Base-by-base conservation (phyloP, 2,329 filamentous ascomycete genomes). In the Cladosporium cucumerinum region DNA sequence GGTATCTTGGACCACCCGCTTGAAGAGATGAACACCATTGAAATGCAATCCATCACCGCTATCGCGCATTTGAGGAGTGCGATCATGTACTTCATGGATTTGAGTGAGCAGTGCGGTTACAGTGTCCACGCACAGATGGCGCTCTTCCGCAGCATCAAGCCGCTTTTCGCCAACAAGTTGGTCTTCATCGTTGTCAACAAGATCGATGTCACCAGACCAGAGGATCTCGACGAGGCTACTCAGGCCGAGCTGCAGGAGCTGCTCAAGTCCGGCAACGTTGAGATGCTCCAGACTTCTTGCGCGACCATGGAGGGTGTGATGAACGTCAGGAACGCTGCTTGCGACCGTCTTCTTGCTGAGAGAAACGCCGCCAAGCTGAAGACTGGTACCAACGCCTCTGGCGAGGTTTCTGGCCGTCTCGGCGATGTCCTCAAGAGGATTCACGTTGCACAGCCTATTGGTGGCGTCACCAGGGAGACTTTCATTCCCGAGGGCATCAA, bases 11-110 rank as follows among this genome's bases (percentile, higher is more conserved):
- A 99, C 73, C 95, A 99, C 78, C 93, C 94, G 39, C 87, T 99
- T 10, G 95, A 98, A 80, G 95, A 98, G 82, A 99, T 98, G 95
- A 97, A 97, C 82, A 98, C 95, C 3, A 99, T 99, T 76, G 95
- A 99, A 81, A 98, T 98, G 92, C 95, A 98, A 83, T 91, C 91
- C 67, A 97, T 99, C 71, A 98, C 94, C 21, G 95, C 96, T 12
- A 97, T 99, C 81, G 95, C 95, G 60, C 96, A 99, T 82, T 84
- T 99, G 76, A 87, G 94, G 73, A 96, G 93, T 49, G 94, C 94
- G 64, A 96, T 99, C 69, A 84, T 98, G 66, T 98, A 98, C 80
- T 98, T 98, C 77, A 97, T 98, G 91, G 94, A 98, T 82, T 83
- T 97, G 67, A 96, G 91, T 25, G 94, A 97, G 82, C 92, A 97